Evolutionary conservation across 345 rosid species (phyloP), one percentile per base, ranked within the genome.

Genomic region (Abelmoschus esculentus): DNA sequence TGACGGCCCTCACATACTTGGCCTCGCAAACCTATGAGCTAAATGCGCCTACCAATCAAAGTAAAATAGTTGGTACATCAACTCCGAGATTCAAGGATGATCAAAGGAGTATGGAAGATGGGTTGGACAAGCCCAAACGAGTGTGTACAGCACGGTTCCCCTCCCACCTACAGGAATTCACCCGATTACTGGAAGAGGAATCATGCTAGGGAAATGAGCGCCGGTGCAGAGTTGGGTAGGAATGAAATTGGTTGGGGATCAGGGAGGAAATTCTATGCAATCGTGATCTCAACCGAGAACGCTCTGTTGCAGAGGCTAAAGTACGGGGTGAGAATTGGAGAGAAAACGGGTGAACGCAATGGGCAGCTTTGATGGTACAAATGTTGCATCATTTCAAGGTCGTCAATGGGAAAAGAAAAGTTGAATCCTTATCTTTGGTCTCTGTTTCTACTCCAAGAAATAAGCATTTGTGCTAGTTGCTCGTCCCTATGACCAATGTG

Each of bases 271-370:
- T 89, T 42, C 89, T 89, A 19, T 82, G 92, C 76, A 89, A 90
- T 62, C 81, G 90, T 3, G 96, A 86, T 82, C 82, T 91, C 38
- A 96, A 95, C 79, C 86, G 99, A 75, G 96, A 91, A 78, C 82
- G 96, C 1, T 97, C 99, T 0, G 97, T 95, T 10, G 97, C 99
- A 0, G 97, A 85, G 70, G 99, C 99, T 0, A 95, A 90, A 74
- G 97, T 95, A 55, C 91, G 99, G 99, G 99, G 99, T 17, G 97
- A 91, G 84, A 91, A 95, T 73, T 91, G 88, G 97, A 85, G 99
- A 90, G 81, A 75, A 95, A 91, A 76, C 80, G 90, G 34, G 93
- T 89, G 52, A 82, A 83, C 29, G 85, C 88, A 54, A 78, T 84
- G 71, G 91, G 91, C 26, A 93, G 98, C 80, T 89, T 91, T 40